Percentiles rank a stretch among this genome's conserved stretches.
These are phyloP conservation scores for Aureobasidium sp. DNA, from an alignment of 2,329 filamentous ascomycete genomes.

Conservation along the genomic window DNA sequence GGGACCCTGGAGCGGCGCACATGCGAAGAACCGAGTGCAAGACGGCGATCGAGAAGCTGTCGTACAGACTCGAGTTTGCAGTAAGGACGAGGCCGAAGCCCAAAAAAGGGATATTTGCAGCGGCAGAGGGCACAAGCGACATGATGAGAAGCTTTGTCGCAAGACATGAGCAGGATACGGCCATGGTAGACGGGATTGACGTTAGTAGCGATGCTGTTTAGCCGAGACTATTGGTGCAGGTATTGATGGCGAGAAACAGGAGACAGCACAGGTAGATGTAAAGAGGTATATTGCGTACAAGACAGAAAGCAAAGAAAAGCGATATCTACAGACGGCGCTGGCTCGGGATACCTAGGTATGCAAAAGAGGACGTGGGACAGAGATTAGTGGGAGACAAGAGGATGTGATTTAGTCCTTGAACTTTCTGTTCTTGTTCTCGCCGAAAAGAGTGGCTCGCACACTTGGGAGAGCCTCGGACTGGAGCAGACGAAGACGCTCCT, in stretches of 20 bases:
- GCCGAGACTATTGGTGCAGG: background rate
- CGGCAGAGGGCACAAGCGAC: conserved; percentile 32
- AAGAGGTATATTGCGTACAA: conserved; percentile 13
- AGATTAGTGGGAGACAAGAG: background rate
- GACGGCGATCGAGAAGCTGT: conserved; percentile 64
- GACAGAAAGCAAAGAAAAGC: conserved; percentile 4
- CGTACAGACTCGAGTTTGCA: conserved; percentile 62
- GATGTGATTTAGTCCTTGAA: conserved; percentile 70
- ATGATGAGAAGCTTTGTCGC: conserved; percentile 25
- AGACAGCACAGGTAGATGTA: background rate
- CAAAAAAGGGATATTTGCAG: conserved; percentile 27
- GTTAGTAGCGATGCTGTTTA: background rate
- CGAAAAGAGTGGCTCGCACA: conserved; percentile 81
- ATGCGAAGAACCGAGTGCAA: conserved; percentile 71
- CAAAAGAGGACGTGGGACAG: background rate
- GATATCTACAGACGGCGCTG: conserved; percentile 14
- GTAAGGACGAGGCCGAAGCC: conserved; percentile 54
- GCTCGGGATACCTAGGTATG: conserved; percentile 8
- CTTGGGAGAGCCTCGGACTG: conserved; percentile 78
- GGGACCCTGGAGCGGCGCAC: conserved; percentile 66
- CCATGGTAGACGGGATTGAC: background rate
- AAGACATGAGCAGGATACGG: conserved; percentile 8
- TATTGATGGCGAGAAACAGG: background rate
- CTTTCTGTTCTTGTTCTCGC: conserved; percentile 89
- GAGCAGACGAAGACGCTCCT: conserved; percentile 78